A percentile compares a stretch with the other conserved stretches of the same genome.
phyloP scores from a whole-genome alignment of 176 grass and related monocot species.

The Pharus latifolius region DNA sequence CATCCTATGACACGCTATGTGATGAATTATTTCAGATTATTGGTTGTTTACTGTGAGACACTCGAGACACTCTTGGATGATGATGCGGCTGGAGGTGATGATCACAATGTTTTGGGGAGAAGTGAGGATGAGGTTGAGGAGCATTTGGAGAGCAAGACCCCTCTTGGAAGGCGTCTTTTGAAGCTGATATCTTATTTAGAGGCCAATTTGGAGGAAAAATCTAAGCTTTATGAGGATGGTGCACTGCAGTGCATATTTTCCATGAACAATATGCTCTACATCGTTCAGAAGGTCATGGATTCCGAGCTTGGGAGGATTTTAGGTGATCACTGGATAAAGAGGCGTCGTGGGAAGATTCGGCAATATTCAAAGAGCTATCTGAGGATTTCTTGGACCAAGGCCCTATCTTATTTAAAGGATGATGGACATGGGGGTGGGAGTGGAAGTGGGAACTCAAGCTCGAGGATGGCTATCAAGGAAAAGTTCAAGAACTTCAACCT shows the following conservation, averaged over 20 bases:
- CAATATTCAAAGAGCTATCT: conserved; percentile 82
- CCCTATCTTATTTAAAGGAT: conserved; percentile 75
- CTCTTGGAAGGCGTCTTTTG: conserved; percentile 44
- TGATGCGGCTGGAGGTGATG: not conserved
- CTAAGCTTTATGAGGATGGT: conserved; percentile 88
- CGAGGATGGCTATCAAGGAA: conserved; percentile 71
- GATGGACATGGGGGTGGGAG: conserved; percentile 42
- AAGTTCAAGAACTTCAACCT: conserved; percentile 93
- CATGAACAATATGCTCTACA: conserved; percentile 97
- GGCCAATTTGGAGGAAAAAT: conserved; percentile 84
- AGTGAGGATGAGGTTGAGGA: conserved; percentile 35
- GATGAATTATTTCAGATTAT: conserved; percentile 79
- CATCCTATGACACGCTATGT: conserved; percentile 94
- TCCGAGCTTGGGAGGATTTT: conserved; percentile 89
- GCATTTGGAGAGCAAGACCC: conserved; percentile 53
- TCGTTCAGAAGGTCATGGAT: conserved; percentile 78
- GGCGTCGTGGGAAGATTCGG: conserved; percentile 60
- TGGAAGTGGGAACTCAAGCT: conserved; percentile 59
- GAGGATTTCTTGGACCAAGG: conserved; percentile 76
- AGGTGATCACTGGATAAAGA: conserved; percentile 76
- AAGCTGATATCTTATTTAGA: conserved; percentile 81
- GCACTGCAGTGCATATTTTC: conserved; percentile 76
- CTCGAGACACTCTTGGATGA: conserved; percentile 59
- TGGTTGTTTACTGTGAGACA: conserved; percentile 67
- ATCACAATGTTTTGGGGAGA: conserved; percentile 4